Evolutionary conservation across 345 rosid genomes (phyloP), one percentile per base, ranked within the genome.

Genomic region (Anastatica hierochuntica): DNA sequence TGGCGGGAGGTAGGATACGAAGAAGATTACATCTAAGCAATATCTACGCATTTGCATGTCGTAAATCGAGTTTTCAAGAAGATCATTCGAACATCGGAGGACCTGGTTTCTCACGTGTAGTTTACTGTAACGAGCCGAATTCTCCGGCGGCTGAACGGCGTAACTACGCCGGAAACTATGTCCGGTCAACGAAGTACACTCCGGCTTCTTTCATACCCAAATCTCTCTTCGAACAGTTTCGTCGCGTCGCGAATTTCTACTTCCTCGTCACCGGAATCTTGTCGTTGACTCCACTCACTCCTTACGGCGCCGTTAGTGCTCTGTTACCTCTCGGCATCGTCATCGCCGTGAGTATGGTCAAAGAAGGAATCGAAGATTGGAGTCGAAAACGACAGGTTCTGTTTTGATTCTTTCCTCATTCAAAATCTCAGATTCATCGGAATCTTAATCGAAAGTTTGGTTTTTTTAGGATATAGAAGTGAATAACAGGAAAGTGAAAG

Each of bases 331-430:
- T 92, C 30, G 74, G 71, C 27, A 70, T 79, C 51, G 98, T 92
- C 43, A 77, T 92, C 46, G 83, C 80, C 43, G 95, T 60, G 10
- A 83, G 94, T 12, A 92, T 92, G 96, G 96, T 76, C 42, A 92
- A 92, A 69, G 98, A 92, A 76, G 62, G 43, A 15, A 20, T 88
- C 29, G 98, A 92, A 74, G 98, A 92, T 59, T 84, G 95, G 88
- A 77, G 72, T 36, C 70, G 98, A 10, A 85, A 81, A 46, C 62
- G 50, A 57, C 98, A 92, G 96, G 98, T 90, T 15, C 12, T 14
- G 10, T 4, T 33, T 6, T 6, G 2, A 21, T n/a, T 33, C 1
- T 34, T 12, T 3, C 14, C 10, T 26, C 3, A 14, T 1, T 10
- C 3, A 24, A 10, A 24, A 10, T 53, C 21, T 20, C 16, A 6